These are phyloP conservation scores for Aciculosporium take DNA, from an alignment of 2,329 filamentous ascomycete genomes.

Conservation along the genomic window DNA sequence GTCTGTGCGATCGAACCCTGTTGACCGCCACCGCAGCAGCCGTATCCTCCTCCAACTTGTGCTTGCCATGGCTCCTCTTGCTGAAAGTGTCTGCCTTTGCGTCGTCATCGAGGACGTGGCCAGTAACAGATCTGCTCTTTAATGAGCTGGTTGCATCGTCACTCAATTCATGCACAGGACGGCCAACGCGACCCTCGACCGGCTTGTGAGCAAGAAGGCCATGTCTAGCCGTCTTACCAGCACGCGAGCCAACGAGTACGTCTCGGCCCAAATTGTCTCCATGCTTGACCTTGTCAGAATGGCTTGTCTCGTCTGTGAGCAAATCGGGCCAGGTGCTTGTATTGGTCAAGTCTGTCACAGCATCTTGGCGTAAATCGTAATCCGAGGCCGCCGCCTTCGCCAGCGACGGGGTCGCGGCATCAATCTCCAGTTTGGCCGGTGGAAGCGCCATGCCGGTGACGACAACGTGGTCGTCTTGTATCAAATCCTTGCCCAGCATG, in stretches of 20 bases:
- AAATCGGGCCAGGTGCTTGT: constrained; percentile 1
- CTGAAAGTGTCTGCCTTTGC: not conserved
- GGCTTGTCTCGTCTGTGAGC: constrained; percentile 1
- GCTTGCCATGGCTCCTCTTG: not conserved
- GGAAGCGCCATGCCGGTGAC: not conserved
- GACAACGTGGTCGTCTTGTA: constrained; percentile 6
- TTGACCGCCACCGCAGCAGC: not conserved
- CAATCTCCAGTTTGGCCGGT: constrained; percentile 6
- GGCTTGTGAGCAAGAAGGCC: constrained; percentile 4
- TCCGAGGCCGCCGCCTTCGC: not conserved
- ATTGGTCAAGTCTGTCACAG: not conserved
- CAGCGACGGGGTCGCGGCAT: not conserved
- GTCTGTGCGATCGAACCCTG: not conserved
- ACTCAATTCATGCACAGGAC: constrained; percentile 2
- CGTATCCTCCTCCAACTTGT: constrained; percentile 1
- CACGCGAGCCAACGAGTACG: not conserved
- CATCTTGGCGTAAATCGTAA: constrained; percentile 7
- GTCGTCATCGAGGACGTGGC: constrained; percentile 3
- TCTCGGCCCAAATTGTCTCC: constrained; percentile 6
- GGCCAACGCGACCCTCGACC: not conserved
- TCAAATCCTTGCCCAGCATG: constrained; percentile 4
- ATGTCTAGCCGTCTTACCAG: not conserved
- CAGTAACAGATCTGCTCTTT: not conserved
- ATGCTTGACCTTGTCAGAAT: not conserved
- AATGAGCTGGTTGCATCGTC: constrained; percentile 3